Evolutionary conservation across 352 stramenopile genomes (phyloP).

Genomic region (Globisporangium megalacanthum): DNA sequence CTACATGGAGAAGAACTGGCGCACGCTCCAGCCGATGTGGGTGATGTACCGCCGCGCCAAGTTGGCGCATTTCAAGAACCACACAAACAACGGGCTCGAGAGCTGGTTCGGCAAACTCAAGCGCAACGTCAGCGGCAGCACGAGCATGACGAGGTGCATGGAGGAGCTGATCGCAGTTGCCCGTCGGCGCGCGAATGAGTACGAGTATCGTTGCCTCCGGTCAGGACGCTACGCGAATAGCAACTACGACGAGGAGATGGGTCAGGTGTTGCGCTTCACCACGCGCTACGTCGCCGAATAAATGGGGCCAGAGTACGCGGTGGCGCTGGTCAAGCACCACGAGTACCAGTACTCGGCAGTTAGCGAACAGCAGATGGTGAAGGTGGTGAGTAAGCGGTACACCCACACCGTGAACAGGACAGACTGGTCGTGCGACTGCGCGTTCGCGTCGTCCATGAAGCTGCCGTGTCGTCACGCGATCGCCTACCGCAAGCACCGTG

Average conservation of each 20-base stretch:
- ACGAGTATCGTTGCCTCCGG: neutral
- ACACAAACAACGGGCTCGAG: neutral
- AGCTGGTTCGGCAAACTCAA: neutral
- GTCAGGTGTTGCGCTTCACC: neutral
- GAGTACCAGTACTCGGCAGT: neutral
- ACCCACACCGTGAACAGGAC: neutral
- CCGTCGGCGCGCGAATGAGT: neutral
- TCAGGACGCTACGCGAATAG: neutral
- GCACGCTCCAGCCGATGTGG: neutral
- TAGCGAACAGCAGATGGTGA: neutral
- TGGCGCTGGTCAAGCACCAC: neutral
- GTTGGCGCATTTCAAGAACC: neutral
- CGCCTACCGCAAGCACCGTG: neutral
- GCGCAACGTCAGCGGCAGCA: neutral
- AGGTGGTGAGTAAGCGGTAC: neutral
- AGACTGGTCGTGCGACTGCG: neutral
- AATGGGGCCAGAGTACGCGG: neutral
- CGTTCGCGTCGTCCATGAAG: neutral
- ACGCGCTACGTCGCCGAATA: neutral
- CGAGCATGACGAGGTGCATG: neutral
- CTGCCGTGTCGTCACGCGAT: neutral
- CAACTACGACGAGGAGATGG: neutral
- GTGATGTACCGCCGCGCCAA: neutral
- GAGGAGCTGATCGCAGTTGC: neutral
- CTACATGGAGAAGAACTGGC: no score